A percentile compares a stretch with the other conserved stretches of the same genome.
Evolutionary conservation across 352 stramenopile genomes (phyloP).

Genomic region (Globisporangium emineosum): DNA sequence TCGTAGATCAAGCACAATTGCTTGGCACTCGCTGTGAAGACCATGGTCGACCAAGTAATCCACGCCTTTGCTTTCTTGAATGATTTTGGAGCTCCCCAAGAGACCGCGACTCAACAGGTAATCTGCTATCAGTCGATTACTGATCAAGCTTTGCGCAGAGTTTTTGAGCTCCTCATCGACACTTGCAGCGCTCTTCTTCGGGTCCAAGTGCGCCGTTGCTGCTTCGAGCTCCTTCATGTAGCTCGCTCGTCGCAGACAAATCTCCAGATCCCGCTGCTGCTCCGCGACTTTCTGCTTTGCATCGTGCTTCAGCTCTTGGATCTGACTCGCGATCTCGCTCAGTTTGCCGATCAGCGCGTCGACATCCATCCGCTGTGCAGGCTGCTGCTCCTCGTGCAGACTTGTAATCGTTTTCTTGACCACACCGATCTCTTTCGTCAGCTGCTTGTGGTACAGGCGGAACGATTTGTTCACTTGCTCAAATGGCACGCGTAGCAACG

Average conservation of each 20-base stretch:
- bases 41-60: conserved; percentile 65
- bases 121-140: conserved; percentile 64
- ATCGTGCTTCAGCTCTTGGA: conserved; percentile 46
- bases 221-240: conserved; percentile 44
- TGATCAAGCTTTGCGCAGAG: conserved; percentile 23
- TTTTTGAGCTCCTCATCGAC: conserved; percentile 17
- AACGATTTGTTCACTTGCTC: conserved; percentile 76
- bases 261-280: conserved; percentile 58
- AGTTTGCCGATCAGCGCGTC: conserved; percentile 57
- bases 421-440: conserved; percentile 57
- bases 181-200: not conserved
- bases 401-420: conserved; percentile 46
- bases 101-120: conserved; percentile 71
- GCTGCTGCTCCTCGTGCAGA: conserved; percentile 53
- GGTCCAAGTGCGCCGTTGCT: conserved; percentile 18
- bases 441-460: conserved; percentile 76
- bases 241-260: conserved; percentile 37
- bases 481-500: conserved; percentile 72
- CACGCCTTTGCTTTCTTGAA: conserved; percentile 63
- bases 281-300: conserved; percentile 38
- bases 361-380: conserved; percentile 56
- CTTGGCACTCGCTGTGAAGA: conserved; percentile 50
- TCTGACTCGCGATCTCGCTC: conserved; percentile 33
- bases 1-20: conserved; percentile 54
- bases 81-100: conserved; percentile 62